phyloP scores from a whole-genome alignment of 2,329 filamentous ascomycete genomes.

The Mollisiaceae sp. region DNA sequence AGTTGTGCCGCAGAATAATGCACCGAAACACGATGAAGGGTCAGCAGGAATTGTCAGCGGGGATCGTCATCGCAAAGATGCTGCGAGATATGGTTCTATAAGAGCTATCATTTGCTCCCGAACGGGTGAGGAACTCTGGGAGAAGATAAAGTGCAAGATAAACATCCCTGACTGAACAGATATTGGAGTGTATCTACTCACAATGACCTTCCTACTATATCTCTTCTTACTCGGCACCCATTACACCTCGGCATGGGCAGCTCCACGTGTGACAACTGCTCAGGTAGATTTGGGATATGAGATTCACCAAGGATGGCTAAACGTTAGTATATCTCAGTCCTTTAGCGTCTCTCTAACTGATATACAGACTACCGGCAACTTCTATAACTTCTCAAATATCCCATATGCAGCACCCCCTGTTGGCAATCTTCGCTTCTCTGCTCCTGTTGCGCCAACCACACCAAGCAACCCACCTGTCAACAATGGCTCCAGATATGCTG shows the following conservation, averaged over 20 bases:
- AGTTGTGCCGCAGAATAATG: constrained; percentile 1
- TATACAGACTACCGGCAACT: constrained; percentile 42
- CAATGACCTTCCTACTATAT: constrained; percentile 8
- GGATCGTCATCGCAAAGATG: background rate
- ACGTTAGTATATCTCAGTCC: constrained; percentile 42
- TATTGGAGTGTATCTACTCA: background rate
- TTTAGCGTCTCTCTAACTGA: constrained; percentile 30
- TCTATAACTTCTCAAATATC: constrained; percentile 48
- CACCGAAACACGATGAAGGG: background rate
- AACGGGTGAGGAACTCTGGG: background rate
- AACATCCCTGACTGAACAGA: background rate
- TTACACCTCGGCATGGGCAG: background rate
- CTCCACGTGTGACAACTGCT: background rate
- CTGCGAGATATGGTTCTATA: constrained; percentile 2
- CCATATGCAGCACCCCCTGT: constrained; percentile 50
- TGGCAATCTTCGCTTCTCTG: constrained; percentile 49
- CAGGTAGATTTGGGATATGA: constrained; percentile 59
- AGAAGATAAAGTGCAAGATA: constrained; percentile 1
- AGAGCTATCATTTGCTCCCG: constrained; percentile 7
- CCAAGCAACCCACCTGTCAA: constrained; percentile 41
- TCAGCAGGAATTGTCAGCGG: constrained; percentile 8
- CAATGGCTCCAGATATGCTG: constrained; percentile 40
- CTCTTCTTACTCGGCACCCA: background rate
- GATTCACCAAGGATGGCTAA: constrained; percentile 53
- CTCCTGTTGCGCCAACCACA: constrained; percentile 42